phyloP scores from a whole-genome alignment of 1,284 basidiomycete species.

The Moniliophthora roreri region DNA sequence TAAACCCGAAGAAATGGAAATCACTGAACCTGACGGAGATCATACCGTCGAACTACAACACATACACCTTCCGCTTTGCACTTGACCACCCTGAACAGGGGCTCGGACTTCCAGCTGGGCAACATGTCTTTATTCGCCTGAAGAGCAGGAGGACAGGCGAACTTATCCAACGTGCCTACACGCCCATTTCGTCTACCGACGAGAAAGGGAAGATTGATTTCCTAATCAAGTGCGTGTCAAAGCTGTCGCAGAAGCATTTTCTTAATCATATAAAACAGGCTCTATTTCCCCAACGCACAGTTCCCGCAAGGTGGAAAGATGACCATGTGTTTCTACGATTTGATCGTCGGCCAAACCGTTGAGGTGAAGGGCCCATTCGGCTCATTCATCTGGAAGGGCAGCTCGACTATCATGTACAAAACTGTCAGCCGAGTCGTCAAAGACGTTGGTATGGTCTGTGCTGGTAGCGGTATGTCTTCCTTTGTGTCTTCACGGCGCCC shows the following conservation, averaged over 20 bases:
- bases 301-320: conserved; percentile 56
- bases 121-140: conserved; percentile 60
- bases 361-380: conserved; percentile 69
- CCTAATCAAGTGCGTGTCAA: conserved; percentile 47
- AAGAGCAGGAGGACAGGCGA: conserved; percentile 26
- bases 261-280: conserved; percentile 16
- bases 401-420: conserved; percentile 39
- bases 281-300: conserved; percentile 41
- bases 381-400: conserved; percentile 54
- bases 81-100: conserved; percentile 42
- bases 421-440: conserved; percentile 35
- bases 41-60: conserved; percentile 46
- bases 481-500: too few relatives aligned
- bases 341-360: conserved; percentile 49
- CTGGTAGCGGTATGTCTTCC: conserved; percentile 44
- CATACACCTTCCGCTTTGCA: conserved; percentile 54
- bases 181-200: conserved; percentile 50
- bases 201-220: conserved; percentile 53
- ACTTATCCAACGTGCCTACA: conserved; percentile 62
- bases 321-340: conserved; percentile 51
- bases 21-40: conserved; percentile 41
- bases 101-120: conserved; percentile 65
- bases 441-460: conserved; percentile 60
- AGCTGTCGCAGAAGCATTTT: background rate
- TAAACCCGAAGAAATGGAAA: conserved; percentile 56